Percentiles rank a stretch among this genome's conserved stretches.
Conservation (phyloP, 2,329 filamentous ascomycete species). For the Phoma sp. region DNA sequence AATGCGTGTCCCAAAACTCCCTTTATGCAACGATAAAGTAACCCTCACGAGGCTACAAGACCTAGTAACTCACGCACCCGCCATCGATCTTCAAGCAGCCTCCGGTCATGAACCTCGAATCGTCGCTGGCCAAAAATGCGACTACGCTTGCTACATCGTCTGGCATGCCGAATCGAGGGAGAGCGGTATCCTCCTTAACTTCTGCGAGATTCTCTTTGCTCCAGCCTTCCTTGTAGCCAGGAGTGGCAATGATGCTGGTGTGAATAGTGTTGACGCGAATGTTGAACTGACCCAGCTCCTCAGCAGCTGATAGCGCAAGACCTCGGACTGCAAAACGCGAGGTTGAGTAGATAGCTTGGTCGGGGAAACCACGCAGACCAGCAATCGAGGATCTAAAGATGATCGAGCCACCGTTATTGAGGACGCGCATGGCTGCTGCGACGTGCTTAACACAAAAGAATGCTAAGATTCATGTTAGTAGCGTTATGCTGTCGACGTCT, state of each 20-base stretch:
- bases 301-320: slow-evolving; percentile 48
- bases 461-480: slow-evolving; percentile 26
- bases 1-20: slow-evolving; percentile 27
- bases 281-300: slow-evolving; percentile 46
- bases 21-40: slow-evolving; percentile 23
- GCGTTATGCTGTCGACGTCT: background rate
- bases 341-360: slow-evolving; percentile 45
- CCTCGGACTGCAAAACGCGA: slow-evolving; percentile 50
- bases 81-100: slow-evolving; percentile 45
- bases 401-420: slow-evolving; percentile 46
- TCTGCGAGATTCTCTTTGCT: slow-evolving; percentile 43
- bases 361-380: slow-evolving; percentile 48
- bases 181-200: slow-evolving; percentile 40
- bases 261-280: slow-evolving; percentile 53
- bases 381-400: slow-evolving; percentile 50
- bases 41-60: slow-evolving; percentile 20
- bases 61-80: slow-evolving; percentile 33
- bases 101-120: slow-evolving; percentile 50
- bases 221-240: slow-evolving; percentile 47
- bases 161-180: slow-evolving; percentile 46
- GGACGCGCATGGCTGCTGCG: slow-evolving; percentile 42
- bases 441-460: slow-evolving; percentile 49
- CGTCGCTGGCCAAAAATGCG: slow-evolving; percentile 48
- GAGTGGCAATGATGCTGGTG: slow-evolving; percentile 48
- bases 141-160: slow-evolving; percentile 50